Conservation (phyloP, 192 early-diverging fungal genomes). For the Coemansia sp. region DNA sequence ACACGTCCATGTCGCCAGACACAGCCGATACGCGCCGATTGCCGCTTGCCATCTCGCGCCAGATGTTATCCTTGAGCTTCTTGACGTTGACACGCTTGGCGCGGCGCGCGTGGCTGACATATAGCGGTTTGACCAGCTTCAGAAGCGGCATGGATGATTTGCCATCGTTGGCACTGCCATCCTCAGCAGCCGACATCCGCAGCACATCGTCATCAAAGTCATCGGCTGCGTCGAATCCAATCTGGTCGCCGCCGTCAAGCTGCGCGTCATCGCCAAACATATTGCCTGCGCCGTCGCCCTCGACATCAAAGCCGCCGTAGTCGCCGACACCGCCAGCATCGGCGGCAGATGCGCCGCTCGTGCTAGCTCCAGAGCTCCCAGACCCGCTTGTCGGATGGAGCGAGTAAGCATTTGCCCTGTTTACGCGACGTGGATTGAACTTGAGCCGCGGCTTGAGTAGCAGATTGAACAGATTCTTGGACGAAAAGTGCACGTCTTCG, state of each 20-base stretch:
- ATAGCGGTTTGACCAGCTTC: constrained; percentile 67
- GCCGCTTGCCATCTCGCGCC: constrained; percentile 67
- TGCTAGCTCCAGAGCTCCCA: constrained; percentile 5
- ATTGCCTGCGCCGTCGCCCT: constrained; percentile 36
- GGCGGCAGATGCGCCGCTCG: constrained; percentile 3
- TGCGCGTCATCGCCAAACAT: constrained; percentile 40
- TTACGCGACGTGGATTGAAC: constrained; percentile 47
- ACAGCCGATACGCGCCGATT: constrained; percentile 24
- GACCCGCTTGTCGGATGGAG: not conserved
- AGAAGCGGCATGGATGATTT: constrained; percentile 56
- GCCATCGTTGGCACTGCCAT: constrained; percentile 4
- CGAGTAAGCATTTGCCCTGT: not conserved
- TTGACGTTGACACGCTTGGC: constrained; percentile 96
- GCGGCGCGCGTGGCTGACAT: constrained; percentile 78
- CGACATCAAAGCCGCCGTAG: constrained; percentile 48
- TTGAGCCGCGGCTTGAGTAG: constrained; percentile 56
- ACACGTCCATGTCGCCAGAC: constrained; percentile 9
- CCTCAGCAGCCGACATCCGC: not conserved
- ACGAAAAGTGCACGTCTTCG: constrained; percentile 78
- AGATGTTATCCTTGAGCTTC: constrained; percentile 95
- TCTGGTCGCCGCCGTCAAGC: constrained; percentile 28
- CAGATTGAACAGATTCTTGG: constrained; percentile 63
- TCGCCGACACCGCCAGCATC: constrained; percentile 14
- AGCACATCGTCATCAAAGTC: constrained; percentile 10
- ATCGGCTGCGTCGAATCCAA: constrained; percentile 8